Evolutionary conservation across 495 filamentous ascomycete genomes (phyloP), one percentile per base, ranked within the genome.

Genomic region (Aspergillus conjunctus): DNA sequence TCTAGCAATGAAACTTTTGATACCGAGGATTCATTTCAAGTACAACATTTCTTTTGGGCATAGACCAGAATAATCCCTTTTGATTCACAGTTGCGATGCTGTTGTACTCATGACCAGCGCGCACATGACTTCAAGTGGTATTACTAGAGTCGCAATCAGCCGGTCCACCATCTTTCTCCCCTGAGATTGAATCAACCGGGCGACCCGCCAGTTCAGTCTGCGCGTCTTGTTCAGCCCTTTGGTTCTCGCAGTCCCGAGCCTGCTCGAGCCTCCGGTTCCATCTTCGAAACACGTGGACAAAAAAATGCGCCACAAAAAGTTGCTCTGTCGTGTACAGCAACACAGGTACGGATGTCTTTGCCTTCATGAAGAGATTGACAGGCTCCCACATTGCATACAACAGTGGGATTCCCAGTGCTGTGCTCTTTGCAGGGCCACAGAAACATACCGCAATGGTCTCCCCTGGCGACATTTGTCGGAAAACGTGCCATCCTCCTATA

Each of bases 371-470:
- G 17, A 82, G 71, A 58, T 83, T 79, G 12, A 81, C 60, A 1
- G 77, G 72, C 12, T 71, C 69, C 81, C 80, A 85, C 81, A 85
- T 83, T 9, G 81, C 76, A 60, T 81, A 79, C 32, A 81, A 61
- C 37, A 85, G 56, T 0, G 81, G 81, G 15, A 85, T 81, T 2
- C 81, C 82, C 3, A 84, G 66, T 11, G 78, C 79, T 10, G 81
- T 84, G 48, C 81, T 85, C 66, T 85, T 85, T 21, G 82, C 81
- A 1, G 82, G 81, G 1, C 78, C 81, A 58, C 82, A 85, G 66
- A 83, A 84, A 60, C 82, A 85, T 1, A 83, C 76, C 7, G 81
- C 81, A 58, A 84, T 77, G 1, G 82, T 77, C 52, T 82, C 77
- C 51, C 80, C 75, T 2, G 74, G 70, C 0, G 78, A 62, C 63